phyloP scores from a whole-genome alignment of 73 alveolate genomes.

The Tetrahymena thermophila region DNA sequence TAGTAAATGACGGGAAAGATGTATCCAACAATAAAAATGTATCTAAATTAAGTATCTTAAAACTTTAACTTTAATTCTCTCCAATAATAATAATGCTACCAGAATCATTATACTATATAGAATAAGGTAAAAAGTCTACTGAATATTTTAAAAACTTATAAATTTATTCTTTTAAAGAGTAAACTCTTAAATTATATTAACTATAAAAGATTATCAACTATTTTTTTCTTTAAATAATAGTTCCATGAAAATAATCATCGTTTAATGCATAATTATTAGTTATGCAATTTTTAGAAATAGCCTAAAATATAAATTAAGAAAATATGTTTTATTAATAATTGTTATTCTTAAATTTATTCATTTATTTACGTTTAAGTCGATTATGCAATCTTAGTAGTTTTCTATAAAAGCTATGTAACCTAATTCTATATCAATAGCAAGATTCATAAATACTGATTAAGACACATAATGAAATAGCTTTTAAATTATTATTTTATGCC shows the following conservation, averaged over 20 bases:
- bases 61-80: not conserved
- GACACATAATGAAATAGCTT: too few species aligned
- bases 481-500: too few species aligned
- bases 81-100: not conserved
- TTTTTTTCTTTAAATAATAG: not conserved
- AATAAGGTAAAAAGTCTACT: not conserved
- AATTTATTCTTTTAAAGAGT: not conserved
- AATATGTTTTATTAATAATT: too few species aligned
- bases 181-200: not conserved
- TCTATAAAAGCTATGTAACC: too few species aligned
- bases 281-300: not conserved
- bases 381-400: too few species aligned
- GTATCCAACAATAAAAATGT: not conserved
- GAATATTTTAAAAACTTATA: not conserved
- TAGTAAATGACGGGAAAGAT: not conserved
- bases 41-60: not conserved
- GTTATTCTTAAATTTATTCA: too few species aligned
- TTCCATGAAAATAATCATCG: not conserved
- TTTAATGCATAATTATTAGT: not conserved
- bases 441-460: too few species aligned
- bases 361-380: too few species aligned
- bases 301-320: too few species aligned
- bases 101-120: not conserved
- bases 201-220: not conserved
- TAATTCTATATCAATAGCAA: too few species aligned